Percentiles rank a stretch among this genome's conserved stretches.
These are phyloP conservation scores for Boletellus sp. DNA, from an alignment of 768 basidiomycete genomes.

Conservation along the genomic window DNA sequence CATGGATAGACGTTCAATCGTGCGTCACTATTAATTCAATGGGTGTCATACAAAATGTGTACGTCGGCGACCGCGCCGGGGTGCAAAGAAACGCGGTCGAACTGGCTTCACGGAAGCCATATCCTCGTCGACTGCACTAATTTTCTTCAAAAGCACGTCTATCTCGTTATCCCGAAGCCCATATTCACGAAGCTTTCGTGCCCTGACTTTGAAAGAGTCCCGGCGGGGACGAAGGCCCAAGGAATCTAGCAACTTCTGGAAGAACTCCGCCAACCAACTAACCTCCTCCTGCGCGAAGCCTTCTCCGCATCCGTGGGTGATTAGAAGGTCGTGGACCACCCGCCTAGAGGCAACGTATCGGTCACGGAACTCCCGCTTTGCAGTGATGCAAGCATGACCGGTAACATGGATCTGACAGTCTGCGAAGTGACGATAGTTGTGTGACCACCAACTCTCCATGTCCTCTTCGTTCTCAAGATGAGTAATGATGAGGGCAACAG, in stretches of 20 bases:
- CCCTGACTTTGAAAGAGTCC: constrained; percentile 20
- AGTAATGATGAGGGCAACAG: constrained; percentile 31
- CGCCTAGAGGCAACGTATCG: constrained; percentile 23
- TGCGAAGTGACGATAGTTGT: constrained; percentile 23
- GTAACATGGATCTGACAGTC: constrained; percentile 19
- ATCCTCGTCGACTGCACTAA: constrained; percentile 22
- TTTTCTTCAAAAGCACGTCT: constrained; percentile 15
- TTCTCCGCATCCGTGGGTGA: constrained; percentile 13
- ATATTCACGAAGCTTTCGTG: constrained; percentile 26
- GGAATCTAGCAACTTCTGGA: constrained; percentile 22
- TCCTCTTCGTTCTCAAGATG: constrained; percentile 34
- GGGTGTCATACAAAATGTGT: constrained; percentile 3
- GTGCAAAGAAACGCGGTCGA: constrained; percentile 3
- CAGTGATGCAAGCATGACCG: constrained; percentile 35
- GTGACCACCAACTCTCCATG: constrained; percentile 36
- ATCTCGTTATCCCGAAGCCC: constrained; percentile 25
- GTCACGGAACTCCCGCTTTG: constrained; percentile 27
- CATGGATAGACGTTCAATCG: constrained; percentile 2
- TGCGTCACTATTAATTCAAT: constrained; percentile 5
- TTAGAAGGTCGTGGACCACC: constrained; percentile 21
- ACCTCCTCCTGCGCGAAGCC: constrained; percentile 22
- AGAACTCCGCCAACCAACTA: constrained; percentile 23
- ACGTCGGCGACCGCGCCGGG: constrained; percentile 10
- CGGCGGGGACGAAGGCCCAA: constrained; percentile 19
- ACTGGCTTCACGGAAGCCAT: constrained; percentile 5